Evolutionary conservation across 208 protist species (phyloP).

Genomic region (Balamuthia mandrillaris): DNA sequence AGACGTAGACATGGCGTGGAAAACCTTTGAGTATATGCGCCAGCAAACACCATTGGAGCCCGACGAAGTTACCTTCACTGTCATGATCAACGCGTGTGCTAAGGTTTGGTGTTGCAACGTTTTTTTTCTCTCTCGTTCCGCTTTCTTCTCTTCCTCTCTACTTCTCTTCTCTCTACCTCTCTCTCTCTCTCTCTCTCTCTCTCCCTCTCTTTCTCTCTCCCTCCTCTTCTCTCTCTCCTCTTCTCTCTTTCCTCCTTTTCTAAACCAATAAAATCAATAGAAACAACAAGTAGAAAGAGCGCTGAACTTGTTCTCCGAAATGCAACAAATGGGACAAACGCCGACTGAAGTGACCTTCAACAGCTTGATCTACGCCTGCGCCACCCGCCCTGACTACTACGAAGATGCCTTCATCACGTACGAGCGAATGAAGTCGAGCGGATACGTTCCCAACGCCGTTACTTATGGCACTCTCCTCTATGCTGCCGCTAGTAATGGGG

Average conservation of each 20-base stretch:
- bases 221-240: not conserved
- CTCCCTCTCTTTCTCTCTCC: not conserved
- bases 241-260: not conserved
- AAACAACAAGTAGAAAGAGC: not conserved
- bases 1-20: not conserved
- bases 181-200: not conserved
- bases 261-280: not conserved
- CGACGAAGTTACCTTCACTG: not conserved
- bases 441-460: not conserved
- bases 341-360: slow-evolving; percentile 16
- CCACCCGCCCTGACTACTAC: not conserved
- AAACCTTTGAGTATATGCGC: slow-evolving; percentile 22
- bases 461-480: not conserved
- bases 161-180: too few relatives aligned
- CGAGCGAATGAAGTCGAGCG: slow-evolving; percentile 9
- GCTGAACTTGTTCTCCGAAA: not conserved
- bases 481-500: not conserved
- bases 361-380: not conserved
- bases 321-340: not conserved
- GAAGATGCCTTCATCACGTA: not conserved
- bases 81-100: slow-evolving; percentile 14
- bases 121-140: too few relatives aligned
- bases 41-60: not conserved
- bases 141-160: too few relatives aligned
- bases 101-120: too few relatives aligned